phyloP scores from a whole-genome alignment of 2,329 filamentous ascomycete genomes.

The Talaromyces sp. region DNA sequence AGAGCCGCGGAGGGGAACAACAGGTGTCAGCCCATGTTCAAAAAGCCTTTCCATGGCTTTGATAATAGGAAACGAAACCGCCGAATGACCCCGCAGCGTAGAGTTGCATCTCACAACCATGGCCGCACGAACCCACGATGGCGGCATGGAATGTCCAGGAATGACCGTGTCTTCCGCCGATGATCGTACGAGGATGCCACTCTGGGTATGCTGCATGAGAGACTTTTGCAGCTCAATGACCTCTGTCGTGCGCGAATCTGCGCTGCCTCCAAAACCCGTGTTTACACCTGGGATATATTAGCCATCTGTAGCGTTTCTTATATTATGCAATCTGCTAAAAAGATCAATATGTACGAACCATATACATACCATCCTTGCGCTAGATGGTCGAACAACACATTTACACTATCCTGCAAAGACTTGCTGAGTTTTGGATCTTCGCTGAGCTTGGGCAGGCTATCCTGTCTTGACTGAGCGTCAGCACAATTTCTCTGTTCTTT shows the following conservation, averaged over 20 bases:
- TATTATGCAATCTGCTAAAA: too few species aligned
- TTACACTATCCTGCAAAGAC: conserved; percentile 3
- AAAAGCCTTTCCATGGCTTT: conserved; percentile 17
- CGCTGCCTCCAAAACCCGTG: conserved; percentile 64
- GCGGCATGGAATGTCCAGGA: conserved; percentile 41
- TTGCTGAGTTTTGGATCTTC: conserved; percentile 1
- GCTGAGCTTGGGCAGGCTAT: neutral
- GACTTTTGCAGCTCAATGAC: conserved; percentile 51
- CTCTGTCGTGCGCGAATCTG: conserved; percentile 54
- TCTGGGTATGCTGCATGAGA: conserved; percentile 45
- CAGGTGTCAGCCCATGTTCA: conserved; percentile 21
- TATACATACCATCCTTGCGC: neutral
- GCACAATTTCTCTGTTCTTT: neutral
- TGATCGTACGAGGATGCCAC: neutral
- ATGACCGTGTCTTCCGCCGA: neutral
- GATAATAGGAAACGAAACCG: conserved; percentile 31
- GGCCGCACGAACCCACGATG: conserved; percentile 48
- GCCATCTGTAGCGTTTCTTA: neutral
- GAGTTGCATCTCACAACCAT: conserved; percentile 55
- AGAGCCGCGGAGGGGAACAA: conserved; percentile 30
- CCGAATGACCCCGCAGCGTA: conserved; percentile 52
- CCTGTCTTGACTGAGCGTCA: neutral
- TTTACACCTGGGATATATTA: conserved; percentile 47
- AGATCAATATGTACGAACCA: neutral
- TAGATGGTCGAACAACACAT: conserved; percentile 5